These are phyloP conservation scores for Termitomyces sp. DNA, from an alignment of 1,284 basidiomycete genomes.

Conservation along the genomic window DNA sequence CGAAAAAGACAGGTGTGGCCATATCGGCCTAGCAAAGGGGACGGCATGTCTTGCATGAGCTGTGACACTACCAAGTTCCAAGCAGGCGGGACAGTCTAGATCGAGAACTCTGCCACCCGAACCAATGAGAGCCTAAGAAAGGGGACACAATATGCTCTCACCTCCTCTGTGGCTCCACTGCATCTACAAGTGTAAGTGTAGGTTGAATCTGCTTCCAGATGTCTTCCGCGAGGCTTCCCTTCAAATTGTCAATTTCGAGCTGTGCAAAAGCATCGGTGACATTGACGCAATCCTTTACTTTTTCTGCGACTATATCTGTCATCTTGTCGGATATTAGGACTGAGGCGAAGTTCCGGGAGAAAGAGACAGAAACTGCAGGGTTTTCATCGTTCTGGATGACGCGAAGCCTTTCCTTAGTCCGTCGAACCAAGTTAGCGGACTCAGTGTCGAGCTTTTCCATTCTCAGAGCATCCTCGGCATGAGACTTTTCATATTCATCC, in stretches of 20 bases:
- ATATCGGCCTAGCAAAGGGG: not conserved
- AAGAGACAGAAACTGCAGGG: not conserved
- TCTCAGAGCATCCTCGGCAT: not conserved
- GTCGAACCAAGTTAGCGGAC: not conserved
- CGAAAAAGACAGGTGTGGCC: not conserved
- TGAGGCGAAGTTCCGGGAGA: not conserved
- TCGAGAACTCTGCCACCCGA: not conserved
- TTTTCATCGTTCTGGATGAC: not conserved
- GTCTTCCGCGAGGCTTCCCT: not conserved
- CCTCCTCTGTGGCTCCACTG: not conserved
- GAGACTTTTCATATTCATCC: conserved; percentile 5
- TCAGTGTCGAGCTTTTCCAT: not conserved
- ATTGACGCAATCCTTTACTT: not conserved
- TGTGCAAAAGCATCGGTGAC: not conserved
- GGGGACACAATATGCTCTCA: not conserved
- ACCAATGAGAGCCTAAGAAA: too few relatives aligned
- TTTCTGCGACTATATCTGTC: not conserved
- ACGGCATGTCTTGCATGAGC: not conserved
- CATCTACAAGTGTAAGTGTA: conserved; percentile 8
- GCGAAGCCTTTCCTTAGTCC: not conserved
- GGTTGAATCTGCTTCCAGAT: not conserved
- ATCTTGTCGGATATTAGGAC: conserved; percentile 7
- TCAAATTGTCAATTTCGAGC: not conserved
- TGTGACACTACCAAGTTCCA: not conserved
- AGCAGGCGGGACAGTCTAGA: not conserved